Evolutionary conservation across 139 green algal species (phyloP).

Genomic region (Chlamydomonas schloesseri): DNA sequence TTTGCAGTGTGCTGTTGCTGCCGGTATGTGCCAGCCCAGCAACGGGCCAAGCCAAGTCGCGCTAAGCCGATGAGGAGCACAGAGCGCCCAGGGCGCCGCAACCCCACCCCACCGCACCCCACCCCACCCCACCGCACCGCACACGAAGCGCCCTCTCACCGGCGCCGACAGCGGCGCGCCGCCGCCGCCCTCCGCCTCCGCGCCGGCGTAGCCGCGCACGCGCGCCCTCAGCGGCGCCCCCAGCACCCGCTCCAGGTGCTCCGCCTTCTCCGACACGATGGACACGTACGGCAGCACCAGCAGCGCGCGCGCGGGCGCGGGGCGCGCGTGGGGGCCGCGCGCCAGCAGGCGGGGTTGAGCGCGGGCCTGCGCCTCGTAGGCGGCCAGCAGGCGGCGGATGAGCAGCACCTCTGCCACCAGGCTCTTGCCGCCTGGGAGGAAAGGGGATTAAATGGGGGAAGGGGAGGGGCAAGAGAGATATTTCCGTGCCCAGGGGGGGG

Average conservation of each 20-base stretch:
- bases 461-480: background rate
- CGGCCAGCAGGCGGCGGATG: slow-evolving; percentile 67
- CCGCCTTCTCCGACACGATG: slow-evolving; percentile 77
- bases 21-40: no score
- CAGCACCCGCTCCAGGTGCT: slow-evolving; percentile 62
- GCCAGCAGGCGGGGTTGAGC: background rate
- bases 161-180: slow-evolving; percentile 36
- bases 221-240: slow-evolving; percentile 35
- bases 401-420: slow-evolving; percentile 91
- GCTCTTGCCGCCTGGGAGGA: slow-evolving; percentile 79
- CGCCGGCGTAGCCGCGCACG: slow-evolving; percentile 67
- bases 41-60: no score
- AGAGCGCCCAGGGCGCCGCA: no score
- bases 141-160: no score
- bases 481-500: no score
- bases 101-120: no score
- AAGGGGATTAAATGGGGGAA: background rate
- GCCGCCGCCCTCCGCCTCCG: slow-evolving; percentile 28
- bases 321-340: background rate
- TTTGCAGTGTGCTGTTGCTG: no score
- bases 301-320: slow-evolving; percentile 45
- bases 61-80: no score
- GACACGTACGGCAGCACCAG: slow-evolving; percentile 79
- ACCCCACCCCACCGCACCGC: no score
- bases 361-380: no score